Base-by-base conservation (phyloP, 306 rosid genomes). In the Pyrus communis region DNA sequence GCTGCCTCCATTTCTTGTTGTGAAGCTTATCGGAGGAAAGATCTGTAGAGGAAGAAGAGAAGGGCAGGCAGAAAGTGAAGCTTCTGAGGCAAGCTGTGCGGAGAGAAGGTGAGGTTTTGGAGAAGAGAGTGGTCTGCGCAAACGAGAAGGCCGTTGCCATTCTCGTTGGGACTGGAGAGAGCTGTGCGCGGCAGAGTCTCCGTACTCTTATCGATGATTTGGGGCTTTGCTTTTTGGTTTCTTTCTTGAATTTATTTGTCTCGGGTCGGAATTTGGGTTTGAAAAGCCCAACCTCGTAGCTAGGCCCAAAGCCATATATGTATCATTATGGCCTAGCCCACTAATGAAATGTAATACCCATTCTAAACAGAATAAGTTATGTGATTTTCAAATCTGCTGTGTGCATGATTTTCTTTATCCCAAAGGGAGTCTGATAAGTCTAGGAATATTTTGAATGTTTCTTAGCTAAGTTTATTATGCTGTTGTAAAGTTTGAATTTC, bases 1-100 rank as follows among this genome's bases (percentile, higher is more conserved):
- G 88, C 66, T 81, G 97, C 40, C 81, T 83, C 96, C 93, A 95
- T 82, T 95, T 92, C 80, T 90, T 89, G 61, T 62, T 71, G 51
- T 82, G 84, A 80, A 81, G 69, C 49, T 72, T 83, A 52, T 59
- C 78, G 71, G 82, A 27, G 5, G 87, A 72, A 46, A 77, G 61
- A 61, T 75, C 76, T 42, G 88, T n/a, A 13, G 81, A 42, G 28
- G 81, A 62, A 21, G 88, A 79, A 69, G 88, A 89, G 84, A 89
- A 87, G n/a, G 93, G 86, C 1, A 74, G 18, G 68, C 67, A 84
- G 43, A 78, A 78, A 22, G 82, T 57, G 40, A 89, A 81, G 78
- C 76, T 84, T 78, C 84, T 82, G 52, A 86, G 43, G 68, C 77
- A 73, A 84, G 55, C 86, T 38, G 80, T 73, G 31, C 49, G 87